phyloP scores from a whole-genome alignment of 306 rosid genomes.

The Abrus pulchellus region DNA sequence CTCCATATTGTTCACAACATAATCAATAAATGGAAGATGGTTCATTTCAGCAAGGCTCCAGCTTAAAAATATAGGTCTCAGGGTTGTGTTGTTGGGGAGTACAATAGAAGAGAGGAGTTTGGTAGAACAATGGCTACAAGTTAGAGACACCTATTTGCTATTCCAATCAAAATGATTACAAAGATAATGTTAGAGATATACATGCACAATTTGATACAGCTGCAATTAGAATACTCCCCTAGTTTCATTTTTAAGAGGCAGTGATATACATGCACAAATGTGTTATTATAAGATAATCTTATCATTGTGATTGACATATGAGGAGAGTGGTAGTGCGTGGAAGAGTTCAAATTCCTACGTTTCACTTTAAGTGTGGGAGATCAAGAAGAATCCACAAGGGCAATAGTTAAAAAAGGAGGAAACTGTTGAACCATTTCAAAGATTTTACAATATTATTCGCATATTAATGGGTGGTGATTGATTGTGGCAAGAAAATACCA shows the following conservation, averaged over 20 bases:
- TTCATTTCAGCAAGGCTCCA: constrained; percentile 63
- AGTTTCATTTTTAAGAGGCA: too few species aligned
- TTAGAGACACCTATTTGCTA: too few species aligned
- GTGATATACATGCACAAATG: too few species aligned
- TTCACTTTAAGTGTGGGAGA: constrained; percentile 25
- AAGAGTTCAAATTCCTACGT: constrained; percentile 37
- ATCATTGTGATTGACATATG: constrained; percentile 5
- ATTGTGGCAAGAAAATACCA: neutral
- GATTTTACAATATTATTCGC: constrained; percentile 24
- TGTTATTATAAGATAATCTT: neutral
- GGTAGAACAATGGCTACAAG: too few species aligned
- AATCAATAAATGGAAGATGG: constrained; percentile 56
- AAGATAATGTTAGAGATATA: too few species aligned
- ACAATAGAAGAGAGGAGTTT: too few species aligned
- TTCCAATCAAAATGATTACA: too few species aligned
- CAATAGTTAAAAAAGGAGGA: neutral
- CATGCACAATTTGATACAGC: too few species aligned
- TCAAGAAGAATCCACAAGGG: constrained; percentile 23
- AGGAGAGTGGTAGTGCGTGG: neutral
- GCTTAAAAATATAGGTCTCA: too few species aligned
- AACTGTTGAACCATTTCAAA: constrained; percentile 33
- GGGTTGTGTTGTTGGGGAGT: too few species aligned
- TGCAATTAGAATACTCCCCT: too few species aligned
- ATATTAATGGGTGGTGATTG: constrained; percentile 36
- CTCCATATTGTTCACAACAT: constrained; percentile 50